Evolutionary conservation across 164 flowering plant species (phyloP).

Genomic region (Vitis rotundifolia): DNA sequence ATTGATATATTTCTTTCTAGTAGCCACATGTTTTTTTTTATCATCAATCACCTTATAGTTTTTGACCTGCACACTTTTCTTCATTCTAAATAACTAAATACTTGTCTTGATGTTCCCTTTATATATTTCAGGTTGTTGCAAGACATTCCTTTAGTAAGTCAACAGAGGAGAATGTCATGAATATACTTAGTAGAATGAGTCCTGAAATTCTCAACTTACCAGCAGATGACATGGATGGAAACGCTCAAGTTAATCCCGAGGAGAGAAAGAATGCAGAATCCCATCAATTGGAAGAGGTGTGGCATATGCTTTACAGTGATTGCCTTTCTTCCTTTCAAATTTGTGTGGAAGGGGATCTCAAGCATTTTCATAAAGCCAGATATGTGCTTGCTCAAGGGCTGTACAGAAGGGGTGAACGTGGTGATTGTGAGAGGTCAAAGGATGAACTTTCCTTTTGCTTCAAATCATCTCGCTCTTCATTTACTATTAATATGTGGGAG

Average conservation of each 20-base stretch:
- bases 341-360: slow-evolving; percentile 96
- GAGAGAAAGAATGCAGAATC: slow-evolving; percentile 29
- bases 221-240: slow-evolving; percentile 24
- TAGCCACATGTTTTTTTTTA: not conserved
- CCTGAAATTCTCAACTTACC: slow-evolving; percentile 24
- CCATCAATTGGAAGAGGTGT: slow-evolving; percentile 47
- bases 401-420: slow-evolving; percentile 64
- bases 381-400: slow-evolving; percentile 91
- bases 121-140: slow-evolving; percentile 56
- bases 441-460: slow-evolving; percentile 96
- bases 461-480: slow-evolving; percentile 92
- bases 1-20: too few relatives aligned
- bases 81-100: too few relatives aligned
- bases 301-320: slow-evolving; percentile 78
- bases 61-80: not conserved
- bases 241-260: slow-evolving; percentile 21
- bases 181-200: slow-evolving; percentile 33
- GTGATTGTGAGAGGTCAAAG: slow-evolving; percentile 83
- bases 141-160: slow-evolving; percentile 55
- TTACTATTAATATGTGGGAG: slow-evolving; percentile 99
- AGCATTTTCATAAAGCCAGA: slow-evolving; percentile 97
- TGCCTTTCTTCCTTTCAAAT: slow-evolving; percentile 84
- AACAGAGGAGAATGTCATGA: slow-evolving; percentile 48
- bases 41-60: not conserved
- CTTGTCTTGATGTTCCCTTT: not conserved